Base-by-base conservation (phyloP, 305 asterid genomes). In the Caryopteris hybrid region DNA sequence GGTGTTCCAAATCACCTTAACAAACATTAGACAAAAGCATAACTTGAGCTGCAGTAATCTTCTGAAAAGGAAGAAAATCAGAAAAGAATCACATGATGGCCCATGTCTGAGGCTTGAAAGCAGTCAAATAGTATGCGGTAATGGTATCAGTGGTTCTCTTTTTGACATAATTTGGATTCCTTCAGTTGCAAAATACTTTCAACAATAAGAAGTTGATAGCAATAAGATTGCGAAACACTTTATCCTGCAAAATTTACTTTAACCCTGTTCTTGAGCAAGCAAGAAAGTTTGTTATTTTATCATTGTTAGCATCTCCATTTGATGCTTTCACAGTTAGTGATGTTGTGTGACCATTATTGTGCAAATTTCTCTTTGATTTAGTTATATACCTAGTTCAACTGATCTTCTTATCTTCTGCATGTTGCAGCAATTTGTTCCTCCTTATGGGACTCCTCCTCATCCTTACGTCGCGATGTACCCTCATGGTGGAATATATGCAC, bases 381-480 rank as follows among this genome's bases (percentile, higher is more conserved):
- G 3, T 54, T 54, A 45, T 23, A 14, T 58, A 10, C 70, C 55
- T 65, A n/a, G 9, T 14, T 55, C 34, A 21, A 38, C 22, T 72
- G 81, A 47, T 43, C 41, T 62, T 68, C 65, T 61, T 71, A 51
- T 51, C 61, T 52, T 77, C 13, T 47, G 46, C 23, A 17, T 63
- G 22, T 68, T 79, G 79, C 87, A 91, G 96, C 97, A 84, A 80
- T 83, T 85, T 71, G 84, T 91, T 79, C 95, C 95, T 53, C 97
- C 97, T 13, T 93, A 93, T 63, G 97, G 96, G 41, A 83, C 97
- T 75, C 91, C 96, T 27, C 97, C 96, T 8, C 96, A 90, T 77
- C 97, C 99, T 53, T 93, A 93, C 74, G 96, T 91, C 51, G 92
- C 96, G 38, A 91, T 93, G 99, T 93, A 93, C 76, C 96, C 99